Evolutionary conservation across 495 filamentous ascomycete species (phyloP), one percentile per base, ranked within the genome.

Genomic region (Tuber aestivum): DNA sequence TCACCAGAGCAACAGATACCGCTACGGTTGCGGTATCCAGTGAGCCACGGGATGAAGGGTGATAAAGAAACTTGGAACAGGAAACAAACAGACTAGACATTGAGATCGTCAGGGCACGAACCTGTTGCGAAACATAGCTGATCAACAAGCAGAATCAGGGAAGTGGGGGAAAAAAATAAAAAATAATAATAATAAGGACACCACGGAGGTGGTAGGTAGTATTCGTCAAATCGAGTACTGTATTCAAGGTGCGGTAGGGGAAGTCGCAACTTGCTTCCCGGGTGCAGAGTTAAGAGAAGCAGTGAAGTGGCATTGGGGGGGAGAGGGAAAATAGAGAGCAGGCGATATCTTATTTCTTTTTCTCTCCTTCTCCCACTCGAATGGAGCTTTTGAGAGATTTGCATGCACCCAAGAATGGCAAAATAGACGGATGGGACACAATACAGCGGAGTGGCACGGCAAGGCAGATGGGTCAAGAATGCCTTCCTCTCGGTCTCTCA

Each of bases 71-170:
- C 42, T 65, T 73, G 48, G n/a, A 65, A 65, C 56, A 65, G 69
- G 42, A 71, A 61, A 75, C 44, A 71, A 80, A 75, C 40, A 68
- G 48, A 77, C 48, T 20, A 76, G 20, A 38, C 61, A 42, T 65
- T 69, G 41, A 71, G 79, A 80, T 81, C 73, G 75, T 65, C 74
- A 80, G 74, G 72, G 77, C 72, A 61, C 70, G 70, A 69, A 81
- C 79, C 79, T 81, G 73, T 81, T 81, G 69, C 79, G 79, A 69
- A 81, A 81, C 79, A 81, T 81, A 72, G 79, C 42, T 79, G 61
- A 80, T 79, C 74, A 74, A 74, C 72, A 72, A 48, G 38, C 42
- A 45, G 40, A 42, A 76, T 75, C 72, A 50, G 44, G 44, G 45
- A 79, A 71, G 50, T 70, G 72, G 23, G 56, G 50, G 41, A 6